Percentiles rank a stretch among this genome's conserved stretches.
Conservation (phyloP, 2,329 filamentous ascomycete genomes). For the Dactylonectria macrodidyma region DNA sequence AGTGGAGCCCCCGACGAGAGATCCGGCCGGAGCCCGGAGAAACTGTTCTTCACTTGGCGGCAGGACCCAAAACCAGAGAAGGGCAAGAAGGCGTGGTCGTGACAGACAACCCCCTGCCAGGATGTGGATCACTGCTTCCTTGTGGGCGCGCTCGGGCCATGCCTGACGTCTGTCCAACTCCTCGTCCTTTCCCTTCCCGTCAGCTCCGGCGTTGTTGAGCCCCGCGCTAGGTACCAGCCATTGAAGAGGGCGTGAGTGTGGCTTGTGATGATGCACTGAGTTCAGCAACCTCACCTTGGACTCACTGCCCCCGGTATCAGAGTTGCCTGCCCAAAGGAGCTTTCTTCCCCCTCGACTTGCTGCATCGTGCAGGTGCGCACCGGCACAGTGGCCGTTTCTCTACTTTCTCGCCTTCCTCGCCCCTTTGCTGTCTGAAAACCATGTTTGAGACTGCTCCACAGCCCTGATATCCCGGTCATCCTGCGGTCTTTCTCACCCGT, state of each 20-base stretch:
- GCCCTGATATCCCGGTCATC: conserved; percentile 22
- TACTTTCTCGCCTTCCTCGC: neutral
- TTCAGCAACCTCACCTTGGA: conserved; percentile 24
- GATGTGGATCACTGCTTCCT: neutral
- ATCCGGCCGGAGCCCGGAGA: conserved; percentile 33
- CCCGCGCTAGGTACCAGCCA: conserved; percentile 31
- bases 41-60: conserved; percentile 29
- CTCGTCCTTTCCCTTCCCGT: conserved; percentile 18
- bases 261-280: conserved; percentile 39
- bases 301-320: conserved; percentile 3
- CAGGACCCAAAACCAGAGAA: neutral
- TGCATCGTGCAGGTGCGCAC: neutral
- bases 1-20: neutral
- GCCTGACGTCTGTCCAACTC: conserved; percentile 41
- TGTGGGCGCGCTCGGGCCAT: conserved; percentile 37
- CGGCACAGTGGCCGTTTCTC: conserved; percentile 5
- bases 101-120: neutral
- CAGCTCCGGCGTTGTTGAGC: conserved; percentile 32
- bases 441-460: conserved; percentile 41
- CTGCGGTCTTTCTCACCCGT: conserved; percentile 34
- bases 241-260: conserved; percentile 4
- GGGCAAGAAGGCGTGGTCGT: neutral
- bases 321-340: conserved; percentile 5
- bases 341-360: conserved; percentile 9
- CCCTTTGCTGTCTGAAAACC: conserved; percentile 14